Percentiles rank a stretch among this genome's conserved stretches.
phyloP scores from a whole-genome alignment of 768 basidiomycete genomes.

The Tricholoma furcatifolium region DNA sequence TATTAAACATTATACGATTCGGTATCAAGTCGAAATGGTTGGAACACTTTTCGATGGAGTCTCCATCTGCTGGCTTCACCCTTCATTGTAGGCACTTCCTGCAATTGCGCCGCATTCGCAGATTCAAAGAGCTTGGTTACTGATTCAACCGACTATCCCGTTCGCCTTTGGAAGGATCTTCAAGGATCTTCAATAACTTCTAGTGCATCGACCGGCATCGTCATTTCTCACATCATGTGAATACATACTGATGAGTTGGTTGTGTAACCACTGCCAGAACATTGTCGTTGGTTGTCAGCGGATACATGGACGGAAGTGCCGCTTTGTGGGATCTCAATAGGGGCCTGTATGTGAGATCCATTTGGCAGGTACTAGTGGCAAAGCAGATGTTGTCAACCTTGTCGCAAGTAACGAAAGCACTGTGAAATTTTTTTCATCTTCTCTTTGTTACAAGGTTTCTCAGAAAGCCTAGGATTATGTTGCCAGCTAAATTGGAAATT shows the following conservation, averaged over 20 bases:
- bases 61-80: slow-evolving; percentile 60
- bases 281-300: slow-evolving; percentile 84
- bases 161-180: slow-evolving; percentile 77
- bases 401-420: slow-evolving; percentile 86
- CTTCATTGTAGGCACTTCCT: slow-evolving; percentile 72
- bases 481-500: no score
- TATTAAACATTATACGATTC: slow-evolving; percentile 67
- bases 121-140: slow-evolving; percentile 74
- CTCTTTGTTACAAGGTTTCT: background rate
- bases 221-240: slow-evolving; percentile 73
- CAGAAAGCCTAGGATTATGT: slow-evolving; percentile 67
- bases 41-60: slow-evolving; percentile 71
- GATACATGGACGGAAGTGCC: slow-evolving; percentile 83
- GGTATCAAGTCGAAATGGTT: slow-evolving; percentile 79
- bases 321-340: slow-evolving; percentile 90
- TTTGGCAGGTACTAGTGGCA: slow-evolving; percentile 60
- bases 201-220: slow-evolving; percentile 26
- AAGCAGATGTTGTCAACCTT: slow-evolving; percentile 51
- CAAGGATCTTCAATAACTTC: slow-evolving; percentile 31
- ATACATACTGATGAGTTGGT: slow-evolving; percentile 71
- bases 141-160: slow-evolving; percentile 74
- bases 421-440: slow-evolving; percentile 46
- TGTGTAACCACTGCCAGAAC: slow-evolving; percentile 72
- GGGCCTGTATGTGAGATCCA: slow-evolving; percentile 76
- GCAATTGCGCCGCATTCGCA: slow-evolving; percentile 76